These are phyloP conservation scores for Phylloporus sp. DNA, from an alignment of 768 basidiomycete species.

Conservation along the genomic window DNA sequence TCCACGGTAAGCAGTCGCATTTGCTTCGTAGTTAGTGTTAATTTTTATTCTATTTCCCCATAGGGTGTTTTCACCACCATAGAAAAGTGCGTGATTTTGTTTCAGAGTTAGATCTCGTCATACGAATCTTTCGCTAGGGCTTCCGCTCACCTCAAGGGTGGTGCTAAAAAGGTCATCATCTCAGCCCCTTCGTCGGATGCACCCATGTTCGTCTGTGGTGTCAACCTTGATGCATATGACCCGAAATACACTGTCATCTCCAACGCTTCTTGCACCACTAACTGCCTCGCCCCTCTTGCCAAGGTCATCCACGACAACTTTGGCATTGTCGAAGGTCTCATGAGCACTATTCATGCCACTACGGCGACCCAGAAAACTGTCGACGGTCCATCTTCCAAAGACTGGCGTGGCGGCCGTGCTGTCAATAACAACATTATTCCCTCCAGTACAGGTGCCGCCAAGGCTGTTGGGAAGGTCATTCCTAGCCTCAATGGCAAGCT, in stretches of 20 bases:
- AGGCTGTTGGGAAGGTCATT: slow-evolving; percentile 98
- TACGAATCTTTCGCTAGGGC: slow-evolving; percentile 49
- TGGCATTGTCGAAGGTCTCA: slow-evolving; percentile 93
- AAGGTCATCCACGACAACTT: slow-evolving; percentile 98
- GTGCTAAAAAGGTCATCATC: slow-evolving; percentile 99
- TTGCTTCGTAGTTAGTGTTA: not conserved
- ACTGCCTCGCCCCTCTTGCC: slow-evolving; percentile 98
- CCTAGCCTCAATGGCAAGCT: slow-evolving; percentile 96
- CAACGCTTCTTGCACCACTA: slow-evolving; percentile 99
- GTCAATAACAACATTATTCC: slow-evolving; percentile 99
- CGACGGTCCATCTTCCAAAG: slow-evolving; percentile 91
- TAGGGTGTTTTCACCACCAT: slow-evolving; percentile 96
- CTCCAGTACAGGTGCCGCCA: slow-evolving; percentile 97
- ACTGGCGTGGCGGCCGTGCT: slow-evolving; percentile 96
- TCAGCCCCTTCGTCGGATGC: slow-evolving; percentile 97
- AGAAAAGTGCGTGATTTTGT: slow-evolving; percentile 59
- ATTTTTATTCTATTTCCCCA: slow-evolving; percentile 2
- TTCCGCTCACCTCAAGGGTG: slow-evolving; percentile 90
- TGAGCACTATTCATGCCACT: slow-evolving; percentile 98
- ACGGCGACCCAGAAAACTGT: slow-evolving; percentile 96
- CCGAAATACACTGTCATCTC: slow-evolving; percentile 90
- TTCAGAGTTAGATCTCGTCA: not conserved
- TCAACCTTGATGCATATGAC: slow-evolving; percentile 93
- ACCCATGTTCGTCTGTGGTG: slow-evolving; percentile 92
- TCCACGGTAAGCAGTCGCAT: slow-evolving; percentile 63